phyloP scores from a whole-genome alignment of 805 yeast genomes.

The Candida sphagnicola region DNA sequence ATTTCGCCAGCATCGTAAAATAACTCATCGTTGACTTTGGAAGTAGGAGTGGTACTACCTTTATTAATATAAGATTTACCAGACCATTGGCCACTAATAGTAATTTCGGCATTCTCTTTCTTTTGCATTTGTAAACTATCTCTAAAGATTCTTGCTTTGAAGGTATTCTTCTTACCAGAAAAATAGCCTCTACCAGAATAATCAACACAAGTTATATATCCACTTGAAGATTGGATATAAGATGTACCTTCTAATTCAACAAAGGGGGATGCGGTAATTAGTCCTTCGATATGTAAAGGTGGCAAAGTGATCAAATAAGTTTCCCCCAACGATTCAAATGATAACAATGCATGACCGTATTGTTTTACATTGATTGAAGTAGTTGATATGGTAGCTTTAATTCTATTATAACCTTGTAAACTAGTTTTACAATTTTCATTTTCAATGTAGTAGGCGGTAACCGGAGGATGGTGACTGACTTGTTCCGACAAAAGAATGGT shows the following conservation, averaged over 20 bases:
- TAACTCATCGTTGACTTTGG: slow-evolving; percentile 43
- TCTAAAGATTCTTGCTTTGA: slow-evolving; percentile 77
- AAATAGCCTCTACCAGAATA: slow-evolving; percentile 93
- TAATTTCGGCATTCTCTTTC: slow-evolving; percentile 65
- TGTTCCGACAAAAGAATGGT: slow-evolving; percentile 83
- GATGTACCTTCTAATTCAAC: slow-evolving; percentile 91
- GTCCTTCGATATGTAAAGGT: slow-evolving; percentile 91
- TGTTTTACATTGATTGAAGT: slow-evolving; percentile 84
- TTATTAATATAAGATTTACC: slow-evolving; percentile 61
- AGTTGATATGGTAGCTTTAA: slow-evolving; percentile 78
- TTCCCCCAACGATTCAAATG: slow-evolving; percentile 59
- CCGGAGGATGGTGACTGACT: slow-evolving; percentile 97
- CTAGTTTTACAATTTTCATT: slow-evolving; percentile 67
- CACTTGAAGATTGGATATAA: slow-evolving; percentile 78
- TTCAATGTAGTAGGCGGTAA: slow-evolving; percentile 83
- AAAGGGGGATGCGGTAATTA: slow-evolving; percentile 85
- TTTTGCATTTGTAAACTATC: slow-evolving; percentile 44
- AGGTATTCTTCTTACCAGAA: slow-evolving; percentile 89
- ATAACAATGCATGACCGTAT: slow-evolving; percentile 82
- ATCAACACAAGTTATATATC: slow-evolving; percentile 69
- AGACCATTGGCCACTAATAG: slow-evolving; percentile 92
- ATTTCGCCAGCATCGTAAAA: slow-evolving; percentile 61
- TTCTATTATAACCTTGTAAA: slow-evolving; percentile 86
- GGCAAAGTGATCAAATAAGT: slow-evolving; percentile 83
- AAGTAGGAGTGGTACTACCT: slow-evolving; percentile 46